These are phyloP conservation scores for Solanum paucissectum DNA, from an alignment of 257 asterid species.

Conservation along the genomic window DNA sequence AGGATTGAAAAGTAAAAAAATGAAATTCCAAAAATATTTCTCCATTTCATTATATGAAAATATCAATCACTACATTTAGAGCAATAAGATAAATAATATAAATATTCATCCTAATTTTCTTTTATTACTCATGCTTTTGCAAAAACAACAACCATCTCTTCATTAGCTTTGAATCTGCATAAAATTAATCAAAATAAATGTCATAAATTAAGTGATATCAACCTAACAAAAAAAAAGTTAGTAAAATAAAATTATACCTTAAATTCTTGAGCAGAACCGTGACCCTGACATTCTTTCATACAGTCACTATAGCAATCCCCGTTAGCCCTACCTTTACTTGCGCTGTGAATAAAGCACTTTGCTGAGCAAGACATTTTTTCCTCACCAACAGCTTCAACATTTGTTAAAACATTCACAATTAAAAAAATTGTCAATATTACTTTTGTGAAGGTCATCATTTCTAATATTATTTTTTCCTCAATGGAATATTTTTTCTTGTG, in stretches of 20 bases:
- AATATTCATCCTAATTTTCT: background rate
- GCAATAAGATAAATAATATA: background rate
- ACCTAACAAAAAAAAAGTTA: background rate
- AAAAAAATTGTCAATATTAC: background rate
- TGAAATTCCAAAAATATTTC: background rate
- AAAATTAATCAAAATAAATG: background rate
- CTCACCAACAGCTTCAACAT: background rate
- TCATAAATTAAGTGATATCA: background rate
- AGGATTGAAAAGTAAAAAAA: background rate
- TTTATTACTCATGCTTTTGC: background rate
- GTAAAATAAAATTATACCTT: background rate
- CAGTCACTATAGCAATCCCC: background rate
- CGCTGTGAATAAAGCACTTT: background rate
- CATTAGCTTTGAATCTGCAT: background rate
- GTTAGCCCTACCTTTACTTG: background rate
- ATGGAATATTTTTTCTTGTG: background rate
- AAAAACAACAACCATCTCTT: background rate
- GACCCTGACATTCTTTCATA: background rate
- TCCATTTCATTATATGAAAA: background rate
- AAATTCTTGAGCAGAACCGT: background rate
- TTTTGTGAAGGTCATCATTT: background rate
- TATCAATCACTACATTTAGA: background rate
- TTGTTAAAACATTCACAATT: background rate
- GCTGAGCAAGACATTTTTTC: background rate
- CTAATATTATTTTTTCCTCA: background rate